These are phyloP conservation scores for Austroboletus niveus DNA, from an alignment of 1,284 basidiomycete species.

Conservation along the genomic window DNA sequence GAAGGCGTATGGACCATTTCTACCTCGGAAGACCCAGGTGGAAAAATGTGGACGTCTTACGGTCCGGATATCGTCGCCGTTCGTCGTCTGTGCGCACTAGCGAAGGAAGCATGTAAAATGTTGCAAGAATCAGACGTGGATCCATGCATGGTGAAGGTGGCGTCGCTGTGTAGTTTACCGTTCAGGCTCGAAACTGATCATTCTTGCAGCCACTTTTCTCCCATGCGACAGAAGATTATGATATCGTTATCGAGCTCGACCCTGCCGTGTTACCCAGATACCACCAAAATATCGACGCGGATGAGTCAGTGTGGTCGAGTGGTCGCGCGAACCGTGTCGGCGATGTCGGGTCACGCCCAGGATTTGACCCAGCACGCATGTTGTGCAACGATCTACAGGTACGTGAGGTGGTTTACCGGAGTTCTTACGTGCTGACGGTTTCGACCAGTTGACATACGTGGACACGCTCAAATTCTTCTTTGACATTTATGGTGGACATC, in stretches of 20 bases:
- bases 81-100: constrained; percentile 65
- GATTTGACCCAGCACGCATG: constrained; percentile 78
- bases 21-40: constrained; percentile 78
- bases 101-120: constrained; percentile 63
- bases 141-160: constrained; percentile 52
- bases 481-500: constrained; percentile 78
- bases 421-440: constrained; percentile 4
- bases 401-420: constrained; percentile 19
- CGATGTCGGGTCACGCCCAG: constrained; percentile 48
- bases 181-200: constrained; percentile 2
- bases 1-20: constrained; percentile 76
- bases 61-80: constrained; percentile 71
- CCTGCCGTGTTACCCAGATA: constrained; percentile 70
- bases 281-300: constrained; percentile 57
- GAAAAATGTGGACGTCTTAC: constrained; percentile 71
- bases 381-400: constrained; percentile 75
- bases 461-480: constrained; percentile 85
- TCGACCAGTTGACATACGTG: constrained; percentile 63
- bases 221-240: constrained; percentile 84
- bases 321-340: constrained; percentile 49
- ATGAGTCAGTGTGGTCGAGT: constrained; percentile 45
- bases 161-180: constrained; percentile 6
- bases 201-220: constrained; percentile 69
- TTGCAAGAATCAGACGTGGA: constrained; percentile 21
- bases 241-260: constrained; percentile 80